Percentiles rank a stretch among this genome's conserved stretches.
phyloP scores from a whole-genome alignment of 768 basidiomycete species.

The Lepiota brunneoincarnata region DNA sequence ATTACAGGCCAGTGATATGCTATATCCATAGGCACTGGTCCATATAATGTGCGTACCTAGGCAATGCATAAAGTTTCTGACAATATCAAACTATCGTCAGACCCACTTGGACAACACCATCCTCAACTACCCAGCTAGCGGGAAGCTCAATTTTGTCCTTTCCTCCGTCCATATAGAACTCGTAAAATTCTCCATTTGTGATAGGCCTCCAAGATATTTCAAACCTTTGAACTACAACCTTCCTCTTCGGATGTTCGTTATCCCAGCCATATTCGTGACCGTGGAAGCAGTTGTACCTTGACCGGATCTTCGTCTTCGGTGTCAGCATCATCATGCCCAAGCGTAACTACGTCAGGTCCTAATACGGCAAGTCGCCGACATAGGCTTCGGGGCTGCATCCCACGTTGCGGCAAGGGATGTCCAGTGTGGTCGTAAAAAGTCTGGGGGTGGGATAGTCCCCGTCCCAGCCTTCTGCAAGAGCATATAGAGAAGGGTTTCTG shows the following conservation, averaged over 20 bases:
- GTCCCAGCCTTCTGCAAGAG: conserved; percentile 77
- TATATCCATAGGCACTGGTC: conserved; percentile 72
- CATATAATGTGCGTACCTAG: conserved; percentile 84
- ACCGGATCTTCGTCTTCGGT: conserved; percentile 47
- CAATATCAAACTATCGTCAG: background rate
- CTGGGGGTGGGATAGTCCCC: conserved; percentile 76
- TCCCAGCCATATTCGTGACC: conserved; percentile 91
- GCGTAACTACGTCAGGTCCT: conserved; percentile 51
- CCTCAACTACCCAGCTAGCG: conserved; percentile 67
- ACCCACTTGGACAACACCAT: conserved; percentile 48
- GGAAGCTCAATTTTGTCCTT: conserved; percentile 53
- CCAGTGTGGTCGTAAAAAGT: conserved; percentile 76
- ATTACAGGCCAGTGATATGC: conserved; percentile 87
- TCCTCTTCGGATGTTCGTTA: conserved; percentile 76
- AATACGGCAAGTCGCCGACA: conserved; percentile 47
- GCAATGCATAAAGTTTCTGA: background rate
- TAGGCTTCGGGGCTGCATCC: conserved; percentile 45
- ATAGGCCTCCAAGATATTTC: conserved; percentile 83
- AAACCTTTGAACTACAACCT: conserved; percentile 64
- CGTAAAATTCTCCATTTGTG: conserved; percentile 83
- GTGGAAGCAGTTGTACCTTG: conserved; percentile 34
- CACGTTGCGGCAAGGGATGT: conserved; percentile 43
- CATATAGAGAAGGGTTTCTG: conserved; percentile 96
- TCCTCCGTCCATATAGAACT: conserved; percentile 50
- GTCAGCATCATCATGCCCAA: conserved; percentile 88